These are phyloP conservation scores for Gentiana macrophylla DNA, from an alignment of 257 asterid genomes.

Conservation along the genomic window DNA sequence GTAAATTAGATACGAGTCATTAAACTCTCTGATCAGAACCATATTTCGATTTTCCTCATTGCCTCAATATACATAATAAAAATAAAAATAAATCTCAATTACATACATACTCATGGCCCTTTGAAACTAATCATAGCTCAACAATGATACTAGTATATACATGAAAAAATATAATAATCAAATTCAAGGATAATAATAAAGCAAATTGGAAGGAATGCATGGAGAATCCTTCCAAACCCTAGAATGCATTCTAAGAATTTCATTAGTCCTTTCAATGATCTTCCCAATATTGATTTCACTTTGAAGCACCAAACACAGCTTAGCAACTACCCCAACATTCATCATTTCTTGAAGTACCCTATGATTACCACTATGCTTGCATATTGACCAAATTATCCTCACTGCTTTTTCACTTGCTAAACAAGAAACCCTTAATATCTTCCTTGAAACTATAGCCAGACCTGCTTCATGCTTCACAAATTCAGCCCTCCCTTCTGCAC, in stretches of 20 bases:
- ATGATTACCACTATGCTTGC: conserved; percentile 32
- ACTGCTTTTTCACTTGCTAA: conserved; percentile 49
- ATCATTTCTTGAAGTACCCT: conserved; percentile 59
- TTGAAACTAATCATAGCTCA: no score
- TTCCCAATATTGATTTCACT: conserved; percentile 27
- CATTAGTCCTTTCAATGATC: conserved; percentile 43
- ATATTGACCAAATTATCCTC: conserved; percentile 39
- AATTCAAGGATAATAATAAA: conserved; percentile 33
- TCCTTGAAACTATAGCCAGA: conserved; percentile 60
- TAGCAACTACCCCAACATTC: conserved; percentile 63
- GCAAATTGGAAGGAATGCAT: conserved; percentile 49
- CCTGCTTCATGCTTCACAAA: conserved; percentile 63
- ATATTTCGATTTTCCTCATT: no score
- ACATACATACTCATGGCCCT: no score
- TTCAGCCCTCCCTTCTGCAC: conserved; percentile 78
- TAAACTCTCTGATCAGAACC: no score
- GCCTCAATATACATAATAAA: no score
- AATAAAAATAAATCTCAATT: no score
- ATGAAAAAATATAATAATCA: no score
- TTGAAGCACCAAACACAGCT: conserved; percentile 65
- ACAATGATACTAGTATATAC: no score
- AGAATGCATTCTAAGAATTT: conserved; percentile 44
- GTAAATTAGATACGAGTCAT: no score
- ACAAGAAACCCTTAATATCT: conserved; percentile 62
- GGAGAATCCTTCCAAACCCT: conserved; percentile 68